These are phyloP conservation scores for Sphaerulina musiva DNA, from an alignment of 2,329 filamentous ascomycete genomes.

Conservation along the genomic window DNA sequence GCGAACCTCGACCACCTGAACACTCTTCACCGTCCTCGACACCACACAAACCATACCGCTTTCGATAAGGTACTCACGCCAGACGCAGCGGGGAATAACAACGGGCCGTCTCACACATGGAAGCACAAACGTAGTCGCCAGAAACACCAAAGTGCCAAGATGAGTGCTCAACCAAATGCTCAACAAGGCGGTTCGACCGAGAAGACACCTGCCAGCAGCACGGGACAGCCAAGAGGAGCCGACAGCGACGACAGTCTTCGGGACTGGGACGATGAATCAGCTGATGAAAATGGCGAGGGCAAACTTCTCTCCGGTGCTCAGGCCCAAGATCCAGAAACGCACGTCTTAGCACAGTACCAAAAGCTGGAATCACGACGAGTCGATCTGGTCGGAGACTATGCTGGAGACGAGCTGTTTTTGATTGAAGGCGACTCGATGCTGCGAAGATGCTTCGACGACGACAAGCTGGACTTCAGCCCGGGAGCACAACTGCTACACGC, in stretches of 20 bases:
- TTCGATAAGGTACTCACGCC: background rate
- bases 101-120: background rate
- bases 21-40: background rate
- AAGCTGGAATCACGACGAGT: conserved; percentile 43
- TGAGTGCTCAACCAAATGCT: conserved; percentile 2
- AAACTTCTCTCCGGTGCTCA: background rate
- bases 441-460: conserved; percentile 55
- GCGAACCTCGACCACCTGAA: background rate
- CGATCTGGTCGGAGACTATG: conserved; percentile 69
- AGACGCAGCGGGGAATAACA: background rate
- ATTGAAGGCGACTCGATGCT: conserved; percentile 70
- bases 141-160: background rate
- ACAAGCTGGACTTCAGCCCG: conserved; percentile 58
- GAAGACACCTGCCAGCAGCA: background rate
- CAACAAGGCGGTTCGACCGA: background rate
- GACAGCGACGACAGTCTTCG: background rate
- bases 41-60: background rate
- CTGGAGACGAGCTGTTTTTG: conserved; percentile 64
- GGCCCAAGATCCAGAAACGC: background rate
- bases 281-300: conserved; percentile 1
- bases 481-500: conserved; percentile 69
- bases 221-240: background rate
- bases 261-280: background rate
- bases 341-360: conserved; percentile 34
- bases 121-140: background rate